phyloP scores from a whole-genome alignment of 2,329 filamentous ascomycete genomes.

The Daldinia sp. region DNA sequence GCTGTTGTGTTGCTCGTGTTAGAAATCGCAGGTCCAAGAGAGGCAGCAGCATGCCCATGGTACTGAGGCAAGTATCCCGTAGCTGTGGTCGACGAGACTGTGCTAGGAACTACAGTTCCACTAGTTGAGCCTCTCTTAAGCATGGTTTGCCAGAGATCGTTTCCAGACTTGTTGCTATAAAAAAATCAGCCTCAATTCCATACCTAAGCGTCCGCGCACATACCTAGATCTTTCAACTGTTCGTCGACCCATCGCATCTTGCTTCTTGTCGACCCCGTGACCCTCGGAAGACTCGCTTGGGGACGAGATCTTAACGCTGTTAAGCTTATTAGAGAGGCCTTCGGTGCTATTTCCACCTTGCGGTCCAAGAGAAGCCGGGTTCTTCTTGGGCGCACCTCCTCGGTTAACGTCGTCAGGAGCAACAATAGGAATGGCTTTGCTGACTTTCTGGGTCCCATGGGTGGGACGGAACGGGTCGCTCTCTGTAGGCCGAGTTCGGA shows the following conservation, averaged over 20 bases:
- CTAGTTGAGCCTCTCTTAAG: conserved; percentile 65
- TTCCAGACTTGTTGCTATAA: conserved; percentile 56
- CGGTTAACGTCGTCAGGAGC: conserved; percentile 45
- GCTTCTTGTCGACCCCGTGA: conserved; percentile 36
- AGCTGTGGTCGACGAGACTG: conserved; percentile 66
- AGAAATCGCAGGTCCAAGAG: conserved; percentile 59
- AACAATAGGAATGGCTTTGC: conserved; percentile 53
- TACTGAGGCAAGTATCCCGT: conserved; percentile 68
- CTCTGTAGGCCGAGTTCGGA: conserved; percentile 35
- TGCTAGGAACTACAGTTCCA: conserved; percentile 59
- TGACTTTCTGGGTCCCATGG: conserved; percentile 43
- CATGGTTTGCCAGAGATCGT: conserved; percentile 63
- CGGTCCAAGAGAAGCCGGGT: conserved; percentile 9
- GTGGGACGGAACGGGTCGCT: conserved; percentile 48
- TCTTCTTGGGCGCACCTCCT: conserved; percentile 28
- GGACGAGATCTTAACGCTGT: conserved; percentile 31
- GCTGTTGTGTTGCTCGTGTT: conserved; percentile 53
- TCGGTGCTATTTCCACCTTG: conserved; percentile 26
- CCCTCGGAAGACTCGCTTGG: conserved; percentile 28
- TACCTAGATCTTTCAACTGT: conserved; percentile 51
- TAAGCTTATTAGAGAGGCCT: conserved; percentile 28
- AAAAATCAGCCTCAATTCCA: conserved; percentile 22
- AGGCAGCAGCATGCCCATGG: conserved; percentile 64
- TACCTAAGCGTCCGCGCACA: conserved; percentile 7
- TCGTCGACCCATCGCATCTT: conserved; percentile 37